These are phyloP conservation scores for Colletotrichum gloeosporioides DNA, from an alignment of 2,329 filamentous ascomycete species.

Conservation along the genomic window DNA sequence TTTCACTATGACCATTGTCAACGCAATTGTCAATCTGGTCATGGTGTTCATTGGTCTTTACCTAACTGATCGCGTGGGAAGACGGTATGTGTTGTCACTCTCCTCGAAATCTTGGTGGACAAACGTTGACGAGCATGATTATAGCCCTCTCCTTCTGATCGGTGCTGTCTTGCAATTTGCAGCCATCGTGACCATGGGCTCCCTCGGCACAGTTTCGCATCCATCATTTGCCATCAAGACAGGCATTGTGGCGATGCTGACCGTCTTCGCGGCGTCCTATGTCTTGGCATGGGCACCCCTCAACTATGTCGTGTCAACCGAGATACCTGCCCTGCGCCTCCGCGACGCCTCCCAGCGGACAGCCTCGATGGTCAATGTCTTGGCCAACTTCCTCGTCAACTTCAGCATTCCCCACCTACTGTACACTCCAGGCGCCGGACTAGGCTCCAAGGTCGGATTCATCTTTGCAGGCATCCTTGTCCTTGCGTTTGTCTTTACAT, in stretches of 20 bases:
- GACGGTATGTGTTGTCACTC: neutral
- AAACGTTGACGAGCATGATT: neutral
- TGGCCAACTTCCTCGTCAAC: constrained; percentile 25
- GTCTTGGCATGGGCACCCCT: constrained; percentile 39
- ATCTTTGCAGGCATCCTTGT: constrained; percentile 24
- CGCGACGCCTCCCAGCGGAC: constrained; percentile 12
- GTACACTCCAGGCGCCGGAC: constrained; percentile 17
- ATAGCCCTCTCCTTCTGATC: neutral
- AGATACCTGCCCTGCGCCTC: constrained; percentile 30
- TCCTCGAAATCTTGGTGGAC: neutral
- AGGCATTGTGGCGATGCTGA: constrained; percentile 37
- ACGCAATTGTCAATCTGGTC: neutral
- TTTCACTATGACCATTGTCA: constrained; percentile 28
- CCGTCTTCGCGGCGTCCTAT: constrained; percentile 36
- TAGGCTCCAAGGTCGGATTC: constrained; percentile 23
- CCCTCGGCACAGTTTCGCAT: constrained; percentile 17
- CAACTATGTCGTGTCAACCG: constrained; percentile 39
- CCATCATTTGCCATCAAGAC: constrained; percentile 24
- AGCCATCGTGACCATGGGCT: constrained; percentile 20
- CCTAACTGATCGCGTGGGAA: constrained; percentile 12
- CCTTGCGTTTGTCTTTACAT: constrained; percentile 20
- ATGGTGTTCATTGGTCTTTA: constrained; percentile 4
- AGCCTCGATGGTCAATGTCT: constrained; percentile 24
- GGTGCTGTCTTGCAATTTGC: constrained; percentile 6
- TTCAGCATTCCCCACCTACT: constrained; percentile 24